Evolutionary conservation across 208 protist genomes (phyloP).

Genomic region (Leishmania martiniquensis): DNA sequence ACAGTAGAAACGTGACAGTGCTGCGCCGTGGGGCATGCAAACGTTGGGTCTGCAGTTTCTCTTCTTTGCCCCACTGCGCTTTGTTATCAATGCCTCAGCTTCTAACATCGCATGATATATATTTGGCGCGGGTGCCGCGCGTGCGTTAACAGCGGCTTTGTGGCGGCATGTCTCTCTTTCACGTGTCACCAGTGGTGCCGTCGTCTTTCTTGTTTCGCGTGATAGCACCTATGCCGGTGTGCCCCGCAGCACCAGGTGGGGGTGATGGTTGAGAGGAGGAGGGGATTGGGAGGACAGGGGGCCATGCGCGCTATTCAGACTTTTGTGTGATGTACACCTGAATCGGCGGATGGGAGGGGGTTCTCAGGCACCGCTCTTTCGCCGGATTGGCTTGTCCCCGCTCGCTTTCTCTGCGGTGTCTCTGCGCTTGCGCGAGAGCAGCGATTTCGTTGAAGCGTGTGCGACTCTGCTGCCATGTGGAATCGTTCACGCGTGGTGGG

Average conservation of each 20-base stretch:
- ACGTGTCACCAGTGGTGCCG: neutral
- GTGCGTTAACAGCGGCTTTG: neutral
- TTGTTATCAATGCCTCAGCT: neutral
- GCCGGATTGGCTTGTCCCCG: no score
- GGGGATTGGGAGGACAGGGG: no score
- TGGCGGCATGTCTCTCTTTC: neutral
- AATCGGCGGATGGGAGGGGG: no score
- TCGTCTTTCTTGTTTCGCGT: neutral
- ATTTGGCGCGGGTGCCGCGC: no score
- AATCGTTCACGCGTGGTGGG: no score
- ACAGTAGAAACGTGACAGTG: slow-evolving; percentile 7
- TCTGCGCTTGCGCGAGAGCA: no score
- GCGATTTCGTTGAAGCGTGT: no score
- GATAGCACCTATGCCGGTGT: neutral
- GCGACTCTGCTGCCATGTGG: no score
- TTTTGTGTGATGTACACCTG: neutral
- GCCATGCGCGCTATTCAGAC: neutral
- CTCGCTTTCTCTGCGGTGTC: no score
- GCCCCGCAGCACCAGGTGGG: neutral
- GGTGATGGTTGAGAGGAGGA: no score
- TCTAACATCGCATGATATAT: neutral
- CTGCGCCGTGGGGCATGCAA: neutral
- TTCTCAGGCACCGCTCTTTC: no score
- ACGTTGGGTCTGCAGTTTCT: neutral
- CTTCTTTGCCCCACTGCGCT: neutral